phyloP scores from a whole-genome alignment of 2,329 filamentous ascomycete genomes.

The Colletotrichum sp. region DNA sequence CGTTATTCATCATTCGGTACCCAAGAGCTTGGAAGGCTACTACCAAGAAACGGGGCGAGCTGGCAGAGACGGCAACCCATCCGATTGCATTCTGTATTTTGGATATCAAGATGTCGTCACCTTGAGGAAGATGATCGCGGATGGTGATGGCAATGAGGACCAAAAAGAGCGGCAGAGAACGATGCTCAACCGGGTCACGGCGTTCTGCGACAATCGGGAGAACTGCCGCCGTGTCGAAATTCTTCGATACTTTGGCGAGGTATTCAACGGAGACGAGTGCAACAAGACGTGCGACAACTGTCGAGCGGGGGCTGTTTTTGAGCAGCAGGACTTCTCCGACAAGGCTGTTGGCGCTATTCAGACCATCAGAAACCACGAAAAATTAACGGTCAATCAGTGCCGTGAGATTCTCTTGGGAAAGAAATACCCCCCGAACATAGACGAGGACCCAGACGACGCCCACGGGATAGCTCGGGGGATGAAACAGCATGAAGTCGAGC shows the following conservation, averaged over 20 bases:
- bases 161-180: slow-evolving; percentile 84
- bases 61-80: slow-evolving; percentile 85
- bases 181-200: slow-evolving; percentile 85
- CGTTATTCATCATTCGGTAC: slow-evolving; percentile 90
- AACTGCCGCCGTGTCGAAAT: slow-evolving; percentile 90
- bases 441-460: slow-evolving; percentile 58
- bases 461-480: slow-evolving; percentile 74
- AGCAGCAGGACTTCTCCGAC: slow-evolving; percentile 77
- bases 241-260: slow-evolving; percentile 92
- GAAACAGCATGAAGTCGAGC: slow-evolving; percentile 78
- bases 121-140: slow-evolving; percentile 80
- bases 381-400: slow-evolving; percentile 79
- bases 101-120: slow-evolving; percentile 77
- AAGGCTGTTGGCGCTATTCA: slow-evolving; percentile 74
- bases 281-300: slow-evolving; percentile 87
- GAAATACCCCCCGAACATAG: slow-evolving; percentile 62
- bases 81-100: slow-evolving; percentile 91
- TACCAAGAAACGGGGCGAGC: slow-evolving; percentile 98
- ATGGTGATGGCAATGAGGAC: slow-evolving; percentile 75
- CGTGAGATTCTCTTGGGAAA: slow-evolving; percentile 84
- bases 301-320: slow-evolving; percentile 71
- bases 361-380: slow-evolving; percentile 65
- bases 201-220: slow-evolving; percentile 87
- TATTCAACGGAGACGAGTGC: slow-evolving; percentile 76
- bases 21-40: slow-evolving; percentile 96